Evolutionary conservation across 2,329 filamentous ascomycete species (phyloP).

Genomic region (Hypoxylon sp.): DNA sequence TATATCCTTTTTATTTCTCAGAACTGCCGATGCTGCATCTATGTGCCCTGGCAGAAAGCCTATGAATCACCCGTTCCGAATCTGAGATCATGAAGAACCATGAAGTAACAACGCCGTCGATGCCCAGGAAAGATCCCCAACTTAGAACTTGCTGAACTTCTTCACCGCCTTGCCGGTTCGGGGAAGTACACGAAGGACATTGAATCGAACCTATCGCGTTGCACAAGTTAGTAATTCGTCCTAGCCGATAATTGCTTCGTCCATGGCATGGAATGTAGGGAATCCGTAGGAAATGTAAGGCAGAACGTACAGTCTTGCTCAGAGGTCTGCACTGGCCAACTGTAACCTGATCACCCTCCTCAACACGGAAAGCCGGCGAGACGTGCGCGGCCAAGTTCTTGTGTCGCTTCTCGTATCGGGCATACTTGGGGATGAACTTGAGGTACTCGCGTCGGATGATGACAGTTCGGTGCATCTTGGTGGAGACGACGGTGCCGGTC

Average conservation of each 20-base stretch:
- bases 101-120: constrained; percentile 67
- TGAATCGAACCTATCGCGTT: constrained; percentile 87
- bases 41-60: constrained; percentile 53
- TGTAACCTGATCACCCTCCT: constrained; percentile 99
- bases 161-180: constrained; percentile 98
- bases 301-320: constrained; percentile 93
- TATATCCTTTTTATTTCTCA: constrained; percentile 54
- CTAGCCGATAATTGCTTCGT: neutral
- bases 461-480: constrained; percentile 99
- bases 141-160: constrained; percentile 99
- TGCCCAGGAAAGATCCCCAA: constrained; percentile 62
- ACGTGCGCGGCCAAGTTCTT: constrained; percentile 99
- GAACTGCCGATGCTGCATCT: constrained; percentile 52
- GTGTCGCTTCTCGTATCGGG: constrained; percentile 99
- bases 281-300: neutral
- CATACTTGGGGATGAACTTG: constrained; percentile 99
- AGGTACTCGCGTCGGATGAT: constrained; percentile 99
- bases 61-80: constrained; percentile 55
- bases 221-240: constrained; percentile 25
- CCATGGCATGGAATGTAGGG: neutral
- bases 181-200: constrained; percentile 98
- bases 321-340: constrained; percentile 99
- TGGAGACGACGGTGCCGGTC: constrained; percentile 98
- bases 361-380: constrained; percentile 99
- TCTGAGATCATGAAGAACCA: constrained; percentile 58